Evolutionary conservation across 208 protist genomes (phyloP), one percentile per base, ranked within the genome.

Genomic region (Crithidia acanthocephali): DNA sequence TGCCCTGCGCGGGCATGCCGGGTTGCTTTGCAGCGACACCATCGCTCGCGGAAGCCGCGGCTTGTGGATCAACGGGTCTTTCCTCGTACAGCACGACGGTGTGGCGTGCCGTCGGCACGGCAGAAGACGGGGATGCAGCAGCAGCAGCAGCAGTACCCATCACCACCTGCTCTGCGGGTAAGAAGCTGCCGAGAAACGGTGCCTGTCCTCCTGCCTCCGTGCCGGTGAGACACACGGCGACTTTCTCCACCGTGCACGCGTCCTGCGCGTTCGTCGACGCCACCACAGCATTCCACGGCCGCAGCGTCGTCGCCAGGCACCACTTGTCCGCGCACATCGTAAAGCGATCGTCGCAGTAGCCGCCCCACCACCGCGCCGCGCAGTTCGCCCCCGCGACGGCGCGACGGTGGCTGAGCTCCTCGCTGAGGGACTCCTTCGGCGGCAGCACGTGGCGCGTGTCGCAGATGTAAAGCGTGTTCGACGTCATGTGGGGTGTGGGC

Each of bases 391-490:
- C 18, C 6, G 18, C 22, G 6, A 4, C 28, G 15, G 22, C 48
- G 44, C 27, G n/a, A 35, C 58, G 2, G 58, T 10, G 1, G 6
- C 27, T n/a, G n/a, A n/a, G 23, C 15, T 52, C 42, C 32, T 64
- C 58, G 20, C 11, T 22, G n/a, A 18, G 3, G 10, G 33, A 1
- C 59, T 48, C 66, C 40, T 70, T 70, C n/a, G 61, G 67, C 20
- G 57, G 59, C 50, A 68, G 48, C 28, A 76, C 66, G 50, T 80
- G 77, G 18, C 68, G 63, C 15, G 71, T 71, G 60, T 82, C 79
- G 65, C 80, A 72, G 11, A 89, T 73, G 61, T 89, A 89, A 22
- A 89, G 65, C 15, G 72, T 64, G 42, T 74, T 63, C 18, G 79
- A 75, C 6, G 62, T 77, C 47, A 72, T 62, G 67, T 79, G 70